Percentiles rank a stretch among this genome's conserved stretches.
These are phyloP conservation scores for Eimeria falciformis DNA, from an alignment of 169 alveolate genomes.

Conservation along the genomic window DNA sequence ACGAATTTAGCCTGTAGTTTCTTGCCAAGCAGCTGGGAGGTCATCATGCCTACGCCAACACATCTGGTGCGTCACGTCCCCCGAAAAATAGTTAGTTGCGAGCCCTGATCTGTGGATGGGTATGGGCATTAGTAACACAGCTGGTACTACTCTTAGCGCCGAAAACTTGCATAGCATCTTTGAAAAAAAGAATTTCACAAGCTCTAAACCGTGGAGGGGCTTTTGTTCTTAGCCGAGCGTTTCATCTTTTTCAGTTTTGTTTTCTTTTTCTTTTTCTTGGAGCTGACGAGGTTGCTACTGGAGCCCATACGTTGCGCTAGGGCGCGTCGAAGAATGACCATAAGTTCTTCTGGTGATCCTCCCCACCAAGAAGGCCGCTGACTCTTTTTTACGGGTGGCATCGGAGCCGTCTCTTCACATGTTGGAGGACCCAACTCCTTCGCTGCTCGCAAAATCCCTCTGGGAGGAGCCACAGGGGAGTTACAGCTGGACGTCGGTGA, in stretches of 20 bases:
- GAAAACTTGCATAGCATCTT: too few species aligned
- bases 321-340: conserved; percentile 7
- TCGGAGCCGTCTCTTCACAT: conserved; percentile 41
- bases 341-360: conserved; percentile 16
- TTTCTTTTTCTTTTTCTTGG: conserved; percentile 11
- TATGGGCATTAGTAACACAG: too few species aligned
- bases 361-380: conserved; percentile 24
- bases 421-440: conserved; percentile 44
- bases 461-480: neutral
- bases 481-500: neutral
- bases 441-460: conserved; percentile 29
- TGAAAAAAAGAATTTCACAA: too few species aligned
- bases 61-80: too few species aligned
- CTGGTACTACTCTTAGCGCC: too few species aligned
- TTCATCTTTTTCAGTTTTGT: neutral
- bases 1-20: too few species aligned
- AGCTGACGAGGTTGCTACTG: neutral
- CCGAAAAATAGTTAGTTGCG: too few species aligned
- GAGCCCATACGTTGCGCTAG: conserved; percentile 16
- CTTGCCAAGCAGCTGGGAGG: too few species aligned
- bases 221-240: neutral
- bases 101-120: too few species aligned
- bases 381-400: conserved; percentile 21
- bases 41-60: too few species aligned
- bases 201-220: neutral